These are phyloP conservation scores for Claviceps arundinis DNA, from an alignment of 2,329 filamentous ascomycete species.

Conservation along the genomic window DNA sequence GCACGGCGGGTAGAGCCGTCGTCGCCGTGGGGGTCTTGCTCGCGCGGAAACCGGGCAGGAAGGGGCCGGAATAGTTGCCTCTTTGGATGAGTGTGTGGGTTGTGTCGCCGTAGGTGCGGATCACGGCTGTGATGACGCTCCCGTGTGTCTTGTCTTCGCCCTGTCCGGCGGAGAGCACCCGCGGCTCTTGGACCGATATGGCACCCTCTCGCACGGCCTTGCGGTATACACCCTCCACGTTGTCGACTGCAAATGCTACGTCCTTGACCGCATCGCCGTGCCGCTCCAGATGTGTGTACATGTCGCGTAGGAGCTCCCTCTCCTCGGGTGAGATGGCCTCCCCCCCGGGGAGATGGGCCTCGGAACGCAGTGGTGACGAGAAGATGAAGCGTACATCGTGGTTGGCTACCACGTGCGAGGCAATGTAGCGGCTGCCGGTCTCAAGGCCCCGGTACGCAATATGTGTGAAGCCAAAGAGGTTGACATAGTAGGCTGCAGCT, in stretches of 20 bases:
- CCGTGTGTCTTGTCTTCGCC: slow-evolving; percentile 46
- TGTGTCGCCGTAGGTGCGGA: slow-evolving; percentile 88
- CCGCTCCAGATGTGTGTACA: slow-evolving; percentile 69
- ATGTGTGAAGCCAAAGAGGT: slow-evolving; percentile 71
- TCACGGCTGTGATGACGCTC: slow-evolving; percentile 59
- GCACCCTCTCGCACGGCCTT: slow-evolving; percentile 56
- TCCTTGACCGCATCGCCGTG: slow-evolving; percentile 94
- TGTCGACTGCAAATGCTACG: slow-evolving; percentile 88
- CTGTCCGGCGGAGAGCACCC: slow-evolving; percentile 14
- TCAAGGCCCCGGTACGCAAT: slow-evolving; percentile 81
- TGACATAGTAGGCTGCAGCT: slow-evolving; percentile 77
- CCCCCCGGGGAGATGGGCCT: slow-evolving; percentile 37
- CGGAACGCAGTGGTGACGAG: slow-evolving; percentile 63
- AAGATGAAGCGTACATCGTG: slow-evolving; percentile 69
- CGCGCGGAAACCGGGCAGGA: slow-evolving; percentile 70
- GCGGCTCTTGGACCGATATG: slow-evolving; percentile 48
- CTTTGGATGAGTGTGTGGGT: slow-evolving; percentile 84
- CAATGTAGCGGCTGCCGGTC: slow-evolving; percentile 68
- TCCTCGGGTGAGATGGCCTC: slow-evolving; percentile 53
- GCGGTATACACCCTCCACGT: slow-evolving; percentile 66
- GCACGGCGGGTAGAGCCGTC: slow-evolving; percentile 45
- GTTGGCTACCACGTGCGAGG: slow-evolving; percentile 75
- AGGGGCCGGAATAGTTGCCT: slow-evolving; percentile 54
- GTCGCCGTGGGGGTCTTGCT: slow-evolving; percentile 27
- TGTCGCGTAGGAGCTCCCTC: slow-evolving; percentile 51